phyloP scores from a whole-genome alignment of 2,329 filamentous ascomycete species.

The Colletotrichum plurivorum region DNA sequence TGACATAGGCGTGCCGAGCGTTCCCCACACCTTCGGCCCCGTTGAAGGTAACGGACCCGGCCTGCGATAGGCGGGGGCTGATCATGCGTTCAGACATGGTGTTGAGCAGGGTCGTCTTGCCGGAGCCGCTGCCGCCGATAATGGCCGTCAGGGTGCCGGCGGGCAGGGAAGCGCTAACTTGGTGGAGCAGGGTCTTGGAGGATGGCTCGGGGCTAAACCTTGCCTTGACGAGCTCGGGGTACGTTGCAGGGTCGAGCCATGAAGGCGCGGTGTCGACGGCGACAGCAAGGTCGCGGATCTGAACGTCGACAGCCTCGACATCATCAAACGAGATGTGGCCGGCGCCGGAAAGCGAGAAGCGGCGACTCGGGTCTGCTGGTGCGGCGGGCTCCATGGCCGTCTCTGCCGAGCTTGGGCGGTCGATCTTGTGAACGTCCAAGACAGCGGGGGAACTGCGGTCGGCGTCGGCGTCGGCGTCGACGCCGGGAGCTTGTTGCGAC shows the following conservation, averaged over 20 bases:
- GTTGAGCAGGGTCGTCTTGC: conserved; percentile 81
- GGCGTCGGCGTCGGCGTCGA: background rate
- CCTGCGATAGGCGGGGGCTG: conserved; percentile 64
- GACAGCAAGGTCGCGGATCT: conserved; percentile 68
- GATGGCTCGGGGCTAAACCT: conserved; percentile 54
- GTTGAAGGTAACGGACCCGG: conserved; percentile 75
- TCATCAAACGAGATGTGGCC: conserved; percentile 61
- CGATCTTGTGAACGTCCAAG: conserved; percentile 50
- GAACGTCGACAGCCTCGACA: conserved; percentile 69
- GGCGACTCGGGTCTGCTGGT: conserved; percentile 38
- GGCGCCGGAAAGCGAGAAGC: conserved; percentile 50
- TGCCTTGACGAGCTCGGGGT: conserved; percentile 55
- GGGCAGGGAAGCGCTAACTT: conserved; percentile 74
- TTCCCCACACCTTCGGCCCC: conserved; percentile 65
- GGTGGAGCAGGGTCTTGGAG: conserved; percentile 70
- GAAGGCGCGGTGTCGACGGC: conserved; percentile 72
- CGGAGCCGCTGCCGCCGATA: conserved; percentile 80
- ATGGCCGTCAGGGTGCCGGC: conserved; percentile 81
- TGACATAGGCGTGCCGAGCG: conserved; percentile 78
- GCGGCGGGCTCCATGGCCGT: conserved; percentile 45
- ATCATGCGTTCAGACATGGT: conserved; percentile 78
- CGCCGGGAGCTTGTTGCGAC: conserved; percentile 1
- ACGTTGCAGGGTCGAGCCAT: conserved; percentile 63
- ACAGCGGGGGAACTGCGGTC: background rate
- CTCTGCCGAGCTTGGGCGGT: conserved; percentile 51